Conservation (phyloP, 805 yeast species). For the Danielozyma ontarioensis region DNA sequence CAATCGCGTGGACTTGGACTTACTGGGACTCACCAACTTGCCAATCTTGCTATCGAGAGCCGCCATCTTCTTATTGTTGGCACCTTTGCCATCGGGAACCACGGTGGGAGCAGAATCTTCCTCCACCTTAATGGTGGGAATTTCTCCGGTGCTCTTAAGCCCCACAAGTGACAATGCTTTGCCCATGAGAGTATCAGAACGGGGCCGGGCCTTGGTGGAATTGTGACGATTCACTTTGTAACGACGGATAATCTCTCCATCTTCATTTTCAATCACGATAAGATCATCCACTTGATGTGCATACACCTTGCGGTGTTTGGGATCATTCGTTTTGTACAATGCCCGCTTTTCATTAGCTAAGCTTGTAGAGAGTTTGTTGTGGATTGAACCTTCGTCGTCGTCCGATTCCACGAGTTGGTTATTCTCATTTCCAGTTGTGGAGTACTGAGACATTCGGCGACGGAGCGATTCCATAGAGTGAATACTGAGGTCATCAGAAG, state of each 20-base stretch:
- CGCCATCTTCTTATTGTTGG: background rate
- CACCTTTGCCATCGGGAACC: slow-evolving; percentile 3
- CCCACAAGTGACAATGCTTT: slow-evolving; percentile 56
- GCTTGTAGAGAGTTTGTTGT: slow-evolving; percentile 8
- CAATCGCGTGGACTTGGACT: too few relatives aligned
- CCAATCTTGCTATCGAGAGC: background rate
- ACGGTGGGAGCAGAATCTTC: background rate
- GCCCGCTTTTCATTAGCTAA: slow-evolving; percentile 16
- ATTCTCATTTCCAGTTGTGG: slow-evolving; percentile 13
- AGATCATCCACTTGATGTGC: slow-evolving; percentile 80
- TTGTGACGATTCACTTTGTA: slow-evolving; percentile 63
- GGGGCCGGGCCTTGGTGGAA: slow-evolving; percentile 19
- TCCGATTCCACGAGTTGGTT: slow-evolving; percentile 7
- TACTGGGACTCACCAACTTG: background rate
- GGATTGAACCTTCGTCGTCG: slow-evolving; percentile 4
- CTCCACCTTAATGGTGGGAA: slow-evolving; percentile 5
- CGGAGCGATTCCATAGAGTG: slow-evolving; percentile 39
- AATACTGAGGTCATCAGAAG: slow-evolving; percentile 21
- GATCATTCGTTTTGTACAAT: slow-evolving; percentile 25
- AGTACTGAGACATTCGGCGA: slow-evolving; percentile 29
- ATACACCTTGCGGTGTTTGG: slow-evolving; percentile 37
- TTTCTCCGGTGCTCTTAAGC: slow-evolving; percentile 22
- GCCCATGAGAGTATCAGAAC: slow-evolving; percentile 37
- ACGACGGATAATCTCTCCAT: slow-evolving; percentile 86
- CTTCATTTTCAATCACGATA: slow-evolving; percentile 80